Conservation (phyloP, 139 green algal genomes). For the Protoeuglena noctilucae region DNA sequence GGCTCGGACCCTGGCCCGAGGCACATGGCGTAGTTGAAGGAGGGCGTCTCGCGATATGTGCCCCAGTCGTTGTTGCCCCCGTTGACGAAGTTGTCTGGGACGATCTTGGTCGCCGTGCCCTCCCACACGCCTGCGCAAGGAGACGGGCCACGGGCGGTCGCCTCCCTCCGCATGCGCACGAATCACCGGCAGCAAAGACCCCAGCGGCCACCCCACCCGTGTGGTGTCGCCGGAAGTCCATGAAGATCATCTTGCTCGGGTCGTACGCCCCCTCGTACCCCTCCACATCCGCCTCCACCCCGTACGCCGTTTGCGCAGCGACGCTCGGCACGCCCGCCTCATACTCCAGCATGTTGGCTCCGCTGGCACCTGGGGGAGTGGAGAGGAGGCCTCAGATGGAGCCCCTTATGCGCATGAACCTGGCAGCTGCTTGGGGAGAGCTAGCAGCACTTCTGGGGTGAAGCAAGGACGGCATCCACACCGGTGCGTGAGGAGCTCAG, state of each 20-base stretch:
- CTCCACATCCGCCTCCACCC: conserved; percentile 60
- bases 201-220: conserved; percentile 48
- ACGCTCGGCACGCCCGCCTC: conserved; percentile 50
- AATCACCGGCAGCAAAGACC: too few relatives aligned
- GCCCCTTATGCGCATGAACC: conserved; percentile 65
- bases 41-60: conserved; percentile 37
- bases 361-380: too few relatives aligned
- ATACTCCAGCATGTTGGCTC: conserved; percentile 63
- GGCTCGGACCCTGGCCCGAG: conserved; percentile 11
- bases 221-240: conserved; percentile 74
- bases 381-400: too few relatives aligned
- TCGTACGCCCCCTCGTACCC: conserved; percentile 49
- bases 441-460: too few relatives aligned
- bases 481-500: too few relatives aligned
- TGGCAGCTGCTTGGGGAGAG: conserved; percentile 8
- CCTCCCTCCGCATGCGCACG: not conserved
- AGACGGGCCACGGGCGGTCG: too few relatives aligned
- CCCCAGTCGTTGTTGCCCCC: conserved; percentile 50
- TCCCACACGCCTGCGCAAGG: too few relatives aligned
- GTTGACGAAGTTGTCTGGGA: conserved; percentile 37
- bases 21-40: conserved; percentile 73
- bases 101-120: conserved; percentile 1
- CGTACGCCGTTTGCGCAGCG: conserved; percentile 80
- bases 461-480: too few relatives aligned
- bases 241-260: conserved; percentile 52